Evolutionary conservation across 345 rosid genomes (phyloP), one percentile per base, ranked within the genome.

Genomic region (Brassica incana): DNA sequence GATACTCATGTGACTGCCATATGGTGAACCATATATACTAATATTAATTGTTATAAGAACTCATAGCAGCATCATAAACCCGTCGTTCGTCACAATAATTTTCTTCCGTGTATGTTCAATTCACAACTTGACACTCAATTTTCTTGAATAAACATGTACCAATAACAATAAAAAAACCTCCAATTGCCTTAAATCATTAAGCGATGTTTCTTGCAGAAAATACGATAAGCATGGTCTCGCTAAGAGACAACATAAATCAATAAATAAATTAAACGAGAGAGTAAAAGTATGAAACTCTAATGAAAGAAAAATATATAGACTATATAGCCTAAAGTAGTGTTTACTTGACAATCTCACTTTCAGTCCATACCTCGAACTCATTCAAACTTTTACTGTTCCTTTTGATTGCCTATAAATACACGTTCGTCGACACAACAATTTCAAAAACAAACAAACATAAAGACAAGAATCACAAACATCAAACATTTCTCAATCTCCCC

Each of bases 291-390:
- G 71, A 70, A 70, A 70, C 67, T 69, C 69, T 74, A 16, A 15
- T 61, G 27, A 36, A 66, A 65, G 27, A 71, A 52, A 69, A 18
- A 6, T 35, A 8, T 8, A n/a, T 0, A 14, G 45, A 60, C 12
- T 32, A 48, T 29, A 14, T 6, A 20, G 69, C 62, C 69, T 23
- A 48, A 67, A 59, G 64, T 68, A 45, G 74, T 61, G 78, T 73
- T 78, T 74, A 74, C 82, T 78, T 79, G 78, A 74, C 78, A 69
- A 79, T 74, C 82, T 79, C 82, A 79, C 74, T 79, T 79, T 79
- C 75, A 52, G 65, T 67, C 78, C 82, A 79, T 79, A 79, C 82
- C 78, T 61, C 66, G 35, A 79, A 79, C 75, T 74, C 78, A 74
- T 79, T 79, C 82, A 74, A 79, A 69, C 71, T 64, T 64, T 75